Evolutionary conservation across 306 rosid species (phyloP), one percentile per base, ranked within the genome.

Genomic region (Astragalus glycyphyllos): DNA sequence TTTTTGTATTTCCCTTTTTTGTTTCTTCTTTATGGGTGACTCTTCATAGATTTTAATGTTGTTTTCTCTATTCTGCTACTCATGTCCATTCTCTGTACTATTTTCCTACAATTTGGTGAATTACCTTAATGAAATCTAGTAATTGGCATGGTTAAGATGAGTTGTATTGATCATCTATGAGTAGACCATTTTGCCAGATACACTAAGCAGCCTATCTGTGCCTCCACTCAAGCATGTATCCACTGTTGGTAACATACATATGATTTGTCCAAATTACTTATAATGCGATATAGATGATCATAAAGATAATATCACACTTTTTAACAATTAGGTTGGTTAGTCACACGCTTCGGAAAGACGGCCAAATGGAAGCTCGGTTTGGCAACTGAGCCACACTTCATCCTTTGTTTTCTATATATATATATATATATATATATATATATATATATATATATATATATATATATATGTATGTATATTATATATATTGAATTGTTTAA

Each of bases 81-180:
- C 6, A 16, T 31, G 29, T 51, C 34, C 14, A 41, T 42, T 32
- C 17, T n/a, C 35, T 53, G 13, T 44, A 8, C 16, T 11, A 15
- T 40, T 54, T 64, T 20, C 20, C 65, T 2, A 47, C 57, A 73
- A 13, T 50, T 60, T 63, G 17, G 78, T 53, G 34, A 14, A 49
- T 60, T 48, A 4, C 11, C 51, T 17, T 46, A n/a, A 1, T 20
- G 12, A 35, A 47, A 46, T 34, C 42, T 38, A 59, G 49, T 49
- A 46, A 57, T 16, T 14, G 11, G 17, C 6, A 40, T 15, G 9
- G 50, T 20, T 2, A 20, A 29, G 29, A 23, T 32, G 26, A 73
- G 26, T 26, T 15, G 13, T 14, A 7, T 14, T 45, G 35, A 29
- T 67, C 51, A 34, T 57, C 8, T 56, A 0, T 35, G 20, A 71